A percentile compares a stretch with the other conserved stretches of the same genome.
These are phyloP conservation scores for Chlorella sp. DNA, from an alignment of 139 green algal species.

Conservation along the genomic window DNA sequence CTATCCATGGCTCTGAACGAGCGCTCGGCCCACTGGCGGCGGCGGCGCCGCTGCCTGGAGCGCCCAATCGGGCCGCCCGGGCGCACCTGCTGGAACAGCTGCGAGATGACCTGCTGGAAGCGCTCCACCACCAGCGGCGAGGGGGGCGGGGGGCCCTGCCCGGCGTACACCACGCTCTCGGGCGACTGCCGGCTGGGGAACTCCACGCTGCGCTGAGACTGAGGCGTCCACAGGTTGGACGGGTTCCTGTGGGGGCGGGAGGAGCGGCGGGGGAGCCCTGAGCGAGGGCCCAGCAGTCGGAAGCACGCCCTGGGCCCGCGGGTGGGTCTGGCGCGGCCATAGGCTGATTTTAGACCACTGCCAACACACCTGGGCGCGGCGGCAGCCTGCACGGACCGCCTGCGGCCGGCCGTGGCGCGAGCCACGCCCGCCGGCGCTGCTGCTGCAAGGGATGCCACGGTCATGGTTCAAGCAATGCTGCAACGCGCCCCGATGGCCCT, in stretches of 20 bases:
- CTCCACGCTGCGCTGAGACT: slow-evolving; percentile 30
- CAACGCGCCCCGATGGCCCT: no score
- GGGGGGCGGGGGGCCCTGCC: slow-evolving; percentile 76
- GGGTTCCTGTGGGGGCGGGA: neutral
- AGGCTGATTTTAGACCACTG: neutral
- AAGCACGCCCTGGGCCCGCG: no score
- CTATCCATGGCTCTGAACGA: no score
- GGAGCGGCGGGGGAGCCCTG: neutral
- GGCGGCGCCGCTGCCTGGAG: no score
- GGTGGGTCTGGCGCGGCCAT: no score
- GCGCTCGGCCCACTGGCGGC: no score
- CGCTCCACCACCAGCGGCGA: slow-evolving; percentile 95
- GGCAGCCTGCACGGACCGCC: slow-evolving; percentile 6
- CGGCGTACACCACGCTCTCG: slow-evolving; percentile 39
- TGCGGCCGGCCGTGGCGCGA: neutral
- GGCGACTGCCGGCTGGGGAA: neutral
- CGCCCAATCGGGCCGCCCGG: no score
- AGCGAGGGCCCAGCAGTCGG: no score
- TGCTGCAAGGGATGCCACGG: no score
- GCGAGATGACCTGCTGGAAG: slow-evolving; percentile 96
- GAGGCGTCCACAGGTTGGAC: slow-evolving; percentile 36
- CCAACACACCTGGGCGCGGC: neutral
- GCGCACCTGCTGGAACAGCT: slow-evolving; percentile 95
- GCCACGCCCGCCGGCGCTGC: no score
- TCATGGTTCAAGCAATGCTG: no score